Evolutionary conservation across 2,329 filamentous ascomycete genomes (phyloP), one percentile per base, ranked within the genome.

Genomic region (Aspergillus phoenicis): DNA sequence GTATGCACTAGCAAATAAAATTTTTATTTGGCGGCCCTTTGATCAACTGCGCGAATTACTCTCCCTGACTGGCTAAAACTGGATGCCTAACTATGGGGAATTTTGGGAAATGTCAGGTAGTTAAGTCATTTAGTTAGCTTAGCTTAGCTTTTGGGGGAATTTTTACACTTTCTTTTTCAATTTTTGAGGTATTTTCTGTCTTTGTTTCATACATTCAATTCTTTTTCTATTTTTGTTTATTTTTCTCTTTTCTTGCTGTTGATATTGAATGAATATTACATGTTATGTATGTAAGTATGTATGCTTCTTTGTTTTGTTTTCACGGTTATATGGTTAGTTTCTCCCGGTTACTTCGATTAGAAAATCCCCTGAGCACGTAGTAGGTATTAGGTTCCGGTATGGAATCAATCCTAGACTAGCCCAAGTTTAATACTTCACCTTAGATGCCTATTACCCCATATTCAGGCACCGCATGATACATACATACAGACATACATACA

Each of bases 31-130:
- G 8, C 22, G n/a, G 11, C 22, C 22, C 30, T 36, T 36, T 52
- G 33, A 68, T 68, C 66, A 68, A 52, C 66, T 68, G 66, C 64
- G 66, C 66, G 64, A 68, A 67, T 68, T 67, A 67, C 66, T 63
- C 36, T 61, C 54, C 58, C 45, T 60, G 65, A 60, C 52, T 54
- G 52, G 22, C 53, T 45, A 36, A 36, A 36, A 36, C 11, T 36
- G 33, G 33, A 36, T 36, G 53, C 53, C 53, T 56, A 56, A 56
- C 53, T 45, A 56, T 56, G 53, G 53, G 30, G 38, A 36, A 39
- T 26, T 11, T 11, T 36, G 28, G 26, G 13, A 15, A 28, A 11
- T 10, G 28, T 52, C 30, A 36, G 28, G 49, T 38, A 36, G 22
- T 22, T 52, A n/a, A n/a, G n/a, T n/a, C n/a, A n/a, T n/a, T n/a